Base-by-base conservation (phyloP, 2,329 filamentous ascomycete species). In the Ceratocystis alfenasii region DNA sequence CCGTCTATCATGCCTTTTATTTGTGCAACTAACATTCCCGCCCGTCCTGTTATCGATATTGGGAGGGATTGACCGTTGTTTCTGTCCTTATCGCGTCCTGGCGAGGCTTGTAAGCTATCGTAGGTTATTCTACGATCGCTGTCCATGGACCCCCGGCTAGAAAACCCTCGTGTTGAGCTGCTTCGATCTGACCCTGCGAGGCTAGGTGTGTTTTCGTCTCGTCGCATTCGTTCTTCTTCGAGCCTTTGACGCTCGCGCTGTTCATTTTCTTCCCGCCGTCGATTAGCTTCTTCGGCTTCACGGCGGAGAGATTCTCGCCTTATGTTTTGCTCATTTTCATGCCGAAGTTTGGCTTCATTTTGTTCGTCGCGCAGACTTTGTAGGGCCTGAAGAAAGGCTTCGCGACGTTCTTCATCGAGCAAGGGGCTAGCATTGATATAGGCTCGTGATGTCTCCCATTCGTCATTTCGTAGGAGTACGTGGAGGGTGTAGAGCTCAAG, bases 401-500 rank as follows among this genome's bases (percentile, higher is more conserved):
- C 90, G 69, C 90, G 86, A 57, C 90, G 84, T 77, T 97, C 94
- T 64, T 96, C 93, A 74, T 97, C 93, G 1, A 99, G 81, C 30
- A 96, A 85, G 60, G 93, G 86, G 74, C 87, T 94, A 72, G 90
- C 84, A 71, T 81, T 85, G 72, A 97, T 95, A 74, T 97, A 97
- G 71, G 95, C 89, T 68, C 85, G 84, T 3, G 94, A 90, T 71
- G 96, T 96, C 67, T 96, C 90, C 94, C 94, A 99, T 76, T 97
- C 91, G 66, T 90, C 86, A 71, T 96, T 97, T 64, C 90, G 83
- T 4, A 93, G 86, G n/a, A 99, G 83, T 6, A 97, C 90, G 73
- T 99, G 94, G 3, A 99, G 81, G 0, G 91, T 95, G 75, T 96
- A 99, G 7, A 99, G 81, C 76, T 99, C 94, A 63, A 99, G 83